Base-by-base conservation (phyloP, 2,329 filamentous ascomycete species). In the Tolypocladium endophyticum region DNA sequence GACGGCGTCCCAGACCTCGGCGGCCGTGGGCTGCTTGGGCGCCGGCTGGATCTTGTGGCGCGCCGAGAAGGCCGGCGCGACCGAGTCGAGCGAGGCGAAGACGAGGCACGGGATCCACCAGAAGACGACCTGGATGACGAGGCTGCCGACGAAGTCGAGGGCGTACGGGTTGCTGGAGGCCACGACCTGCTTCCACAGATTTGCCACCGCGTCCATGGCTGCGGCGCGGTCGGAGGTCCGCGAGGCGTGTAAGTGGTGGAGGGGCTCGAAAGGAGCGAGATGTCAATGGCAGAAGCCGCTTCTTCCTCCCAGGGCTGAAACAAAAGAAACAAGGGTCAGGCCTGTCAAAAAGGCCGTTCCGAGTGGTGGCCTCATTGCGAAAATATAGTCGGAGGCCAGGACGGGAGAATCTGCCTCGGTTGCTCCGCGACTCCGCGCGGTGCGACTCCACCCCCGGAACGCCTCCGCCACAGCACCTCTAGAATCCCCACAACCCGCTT, bases 1-100 rank as follows among this genome's bases (percentile, higher is more conserved):
- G 43, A 75, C 64, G 59, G 80, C 81, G 62, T 76, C 72, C 2
- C 66, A 45, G 30, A 82, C 72, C n/a, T 83, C 78, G 3, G 65
- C 62, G 1, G 66, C 47, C 1, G 74, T 78, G 1, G 81, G 80
- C 64, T 82, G 80, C 56, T 77, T 78, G 1, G 76, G 75, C 0
- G 76, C 73, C 0, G 79, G 79, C 62, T 84, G 81, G 60, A 83
- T 77, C 66, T 83, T 84, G 72, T 84, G 81, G 5, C 71, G 72
- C 9, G 71, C 70, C 0, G 80, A 78, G 63, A 82, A 83, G 11
- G 65, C 54, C 0, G 81, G 81, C n/a, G 74, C 70, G 14, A 78
- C 14, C 12, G 61, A 47, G 63, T 80, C 77, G 18, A 83, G 72
- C 0, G 66, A 67, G 30, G 78, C 68, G 63, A 78, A 82, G 56